phyloP scores from a whole-genome alignment of 768 basidiomycete genomes.

The Agaricus blazei region DNA sequence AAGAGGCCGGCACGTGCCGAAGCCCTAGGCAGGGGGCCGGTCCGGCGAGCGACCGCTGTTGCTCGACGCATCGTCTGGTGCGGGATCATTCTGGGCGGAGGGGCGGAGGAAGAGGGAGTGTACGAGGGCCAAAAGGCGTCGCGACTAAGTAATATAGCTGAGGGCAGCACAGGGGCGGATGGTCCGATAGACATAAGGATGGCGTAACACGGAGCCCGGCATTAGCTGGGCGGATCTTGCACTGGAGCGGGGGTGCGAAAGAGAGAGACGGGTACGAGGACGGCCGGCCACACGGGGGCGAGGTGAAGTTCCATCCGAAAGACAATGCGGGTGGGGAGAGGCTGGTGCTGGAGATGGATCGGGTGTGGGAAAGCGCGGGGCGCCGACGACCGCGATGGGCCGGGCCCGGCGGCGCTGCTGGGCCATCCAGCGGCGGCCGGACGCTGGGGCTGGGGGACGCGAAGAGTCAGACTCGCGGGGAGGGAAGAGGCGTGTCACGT shows the following conservation, averaged over 20 bases:
- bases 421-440: no score
- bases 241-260: background rate
- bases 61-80: background rate
- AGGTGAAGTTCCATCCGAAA: slow-evolving; percentile 7
- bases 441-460: no score
- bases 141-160: background rate
- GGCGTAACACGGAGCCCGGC: background rate
- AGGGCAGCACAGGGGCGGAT: background rate
- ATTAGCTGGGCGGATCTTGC: slow-evolving; percentile 8
- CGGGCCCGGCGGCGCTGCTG: no score
- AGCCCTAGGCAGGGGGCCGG: background rate
- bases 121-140: background rate
- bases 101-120: background rate
- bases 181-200: background rate
- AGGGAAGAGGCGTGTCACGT: background rate
- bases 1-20: slow-evolving; percentile 4
- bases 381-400: no score
- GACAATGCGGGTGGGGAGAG: background rate
- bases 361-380: no score
- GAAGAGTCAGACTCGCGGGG: no score
- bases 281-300: background rate
- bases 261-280: background rate
- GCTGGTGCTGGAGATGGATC: background rate
- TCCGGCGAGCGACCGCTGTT: background rate
- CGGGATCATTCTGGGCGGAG: background rate